Percentiles rank a stretch among this genome's conserved stretches.
Conservation (phyloP, 345 rosid genomes). For the Gossypioides kirkii region DNA sequence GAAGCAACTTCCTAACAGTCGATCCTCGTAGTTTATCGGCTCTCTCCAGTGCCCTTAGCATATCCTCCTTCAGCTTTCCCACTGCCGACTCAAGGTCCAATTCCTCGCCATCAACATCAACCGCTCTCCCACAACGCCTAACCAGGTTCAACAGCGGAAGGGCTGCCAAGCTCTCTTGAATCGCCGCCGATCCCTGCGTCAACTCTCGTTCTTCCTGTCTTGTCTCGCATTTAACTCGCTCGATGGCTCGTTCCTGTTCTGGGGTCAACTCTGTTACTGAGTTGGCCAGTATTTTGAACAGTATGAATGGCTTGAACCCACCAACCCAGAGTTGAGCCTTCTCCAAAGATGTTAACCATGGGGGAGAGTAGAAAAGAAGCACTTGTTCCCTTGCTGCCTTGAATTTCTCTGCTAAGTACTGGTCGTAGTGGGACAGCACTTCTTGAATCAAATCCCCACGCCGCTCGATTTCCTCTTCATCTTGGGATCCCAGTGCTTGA, state of each 20-base stretch:
- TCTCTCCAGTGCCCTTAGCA: slow-evolving; percentile 25
- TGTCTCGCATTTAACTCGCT: slow-evolving; percentile 21
- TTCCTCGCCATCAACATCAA: slow-evolving; percentile 19
- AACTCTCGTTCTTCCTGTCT: slow-evolving; percentile 30
- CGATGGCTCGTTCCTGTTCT: slow-evolving; percentile 23
- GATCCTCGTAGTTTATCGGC: slow-evolving; percentile 23
- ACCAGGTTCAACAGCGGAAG: slow-evolving; percentile 18
- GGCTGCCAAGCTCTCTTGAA: slow-evolving; percentile 40
- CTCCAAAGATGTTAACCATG: slow-evolving; percentile 40
- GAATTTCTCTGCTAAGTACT: slow-evolving; percentile 27
- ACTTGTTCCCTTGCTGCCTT: slow-evolving; percentile 16
- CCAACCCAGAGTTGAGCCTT: slow-evolving; percentile 33
- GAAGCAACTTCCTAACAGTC: slow-evolving; percentile 20
- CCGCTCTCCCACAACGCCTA: slow-evolving; percentile 13
- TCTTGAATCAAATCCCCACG: slow-evolving; percentile 17
- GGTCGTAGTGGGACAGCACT: slow-evolving; percentile 27
- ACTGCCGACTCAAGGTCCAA: slow-evolving; percentile 20
- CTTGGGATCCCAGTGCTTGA: background rate
- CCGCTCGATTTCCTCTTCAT: background rate
- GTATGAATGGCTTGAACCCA: slow-evolving; percentile 33
- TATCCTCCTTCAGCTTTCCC: slow-evolving; percentile 15
- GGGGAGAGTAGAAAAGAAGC: slow-evolving; percentile 32
- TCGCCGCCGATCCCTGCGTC: slow-evolving; percentile 28
- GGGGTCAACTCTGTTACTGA: slow-evolving; percentile 18
- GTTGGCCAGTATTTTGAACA: slow-evolving; percentile 24